A percentile compares a stretch with the other conserved stretches of the same genome.
Conservation (phyloP, 139 green algal species). For the Chlorella ohadii region DNA sequence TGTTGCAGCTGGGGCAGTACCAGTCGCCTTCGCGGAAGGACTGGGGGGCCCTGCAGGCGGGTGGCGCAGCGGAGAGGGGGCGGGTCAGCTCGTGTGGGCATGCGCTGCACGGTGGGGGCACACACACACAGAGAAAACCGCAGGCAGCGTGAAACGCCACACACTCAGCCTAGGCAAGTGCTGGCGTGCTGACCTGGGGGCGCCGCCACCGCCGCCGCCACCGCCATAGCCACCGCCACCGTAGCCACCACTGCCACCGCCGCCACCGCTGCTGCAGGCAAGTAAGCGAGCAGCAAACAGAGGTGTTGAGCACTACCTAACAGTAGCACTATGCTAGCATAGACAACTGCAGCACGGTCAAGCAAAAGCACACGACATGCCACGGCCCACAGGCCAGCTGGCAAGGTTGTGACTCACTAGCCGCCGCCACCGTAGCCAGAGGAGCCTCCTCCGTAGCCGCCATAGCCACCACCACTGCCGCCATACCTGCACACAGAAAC, state of each 20-base stretch:
- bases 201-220: background rate
- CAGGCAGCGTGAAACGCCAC: background rate
- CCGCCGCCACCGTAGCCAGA: slow-evolving; percentile 11
- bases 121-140: background rate
- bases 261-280: background rate
- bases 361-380: too few species aligned
- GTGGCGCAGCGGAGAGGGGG: too few species aligned
- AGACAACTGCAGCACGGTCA: too few species aligned
- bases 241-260: background rate
- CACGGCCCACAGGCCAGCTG: too few species aligned
- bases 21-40: slow-evolving; percentile 51
- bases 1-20: slow-evolving; percentile 45
- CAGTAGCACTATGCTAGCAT: too few species aligned
- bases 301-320: too few species aligned
- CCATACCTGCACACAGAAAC: background rate
- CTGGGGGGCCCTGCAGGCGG: background rate
- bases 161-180: background rate
- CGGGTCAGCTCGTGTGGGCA: too few species aligned
- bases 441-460: background rate
- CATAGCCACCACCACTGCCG: slow-evolving; percentile 6
- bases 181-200: background rate
- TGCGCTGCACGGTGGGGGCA: too few species aligned
- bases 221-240: slow-evolving; percentile 6
- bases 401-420: background rate
- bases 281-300: too few species aligned